phyloP scores from a whole-genome alignment of 345 rosid genomes.

The Iberis pinnata region DNA sequence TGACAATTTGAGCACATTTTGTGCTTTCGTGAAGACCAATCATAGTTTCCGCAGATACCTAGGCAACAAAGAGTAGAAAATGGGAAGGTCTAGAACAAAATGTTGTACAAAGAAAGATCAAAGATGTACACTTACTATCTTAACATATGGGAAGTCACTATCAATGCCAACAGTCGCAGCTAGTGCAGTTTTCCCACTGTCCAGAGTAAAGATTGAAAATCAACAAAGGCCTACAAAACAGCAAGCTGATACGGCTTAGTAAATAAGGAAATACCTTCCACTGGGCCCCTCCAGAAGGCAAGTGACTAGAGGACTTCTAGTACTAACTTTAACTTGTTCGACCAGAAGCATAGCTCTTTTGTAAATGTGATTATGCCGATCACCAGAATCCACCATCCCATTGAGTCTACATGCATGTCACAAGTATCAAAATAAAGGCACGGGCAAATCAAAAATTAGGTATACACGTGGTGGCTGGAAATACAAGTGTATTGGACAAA shows the following conservation, averaged over 20 bases:
- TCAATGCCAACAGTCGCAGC: slow-evolving; percentile 94
- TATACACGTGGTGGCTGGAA: not conserved
- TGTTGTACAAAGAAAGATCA: slow-evolving; percentile 10
- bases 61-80: slow-evolving; percentile 3
- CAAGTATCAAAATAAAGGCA: slow-evolving; percentile 3
- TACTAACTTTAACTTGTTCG: slow-evolving; percentile 97
- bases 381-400: slow-evolving; percentile 90
- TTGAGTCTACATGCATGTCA: slow-evolving; percentile 48
- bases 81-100: not conserved
- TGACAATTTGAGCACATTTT: slow-evolving; percentile 85
- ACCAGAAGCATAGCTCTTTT: slow-evolving; percentile 82
- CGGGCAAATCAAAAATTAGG: slow-evolving; percentile 3
- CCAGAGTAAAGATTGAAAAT: slow-evolving; percentile 20
- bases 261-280: slow-evolving; percentile 59
- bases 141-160: slow-evolving; percentile 95
- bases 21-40: slow-evolving; percentile 95
- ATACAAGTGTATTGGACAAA: not conserved
- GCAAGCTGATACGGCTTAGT: not conserved
- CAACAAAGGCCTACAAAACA: slow-evolving; percentile 11
- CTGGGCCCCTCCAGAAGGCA: slow-evolving; percentile 93
- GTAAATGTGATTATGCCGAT: slow-evolving; percentile 66
- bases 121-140: slow-evolving; percentile 57
- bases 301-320: slow-evolving; percentile 88
- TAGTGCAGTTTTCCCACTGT: slow-evolving; percentile 95
- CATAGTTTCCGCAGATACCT: slow-evolving; percentile 96